Base-by-base conservation (phyloP, 2,329 filamentous ascomycete genomes). In the Monilinia polystroma region DNA sequence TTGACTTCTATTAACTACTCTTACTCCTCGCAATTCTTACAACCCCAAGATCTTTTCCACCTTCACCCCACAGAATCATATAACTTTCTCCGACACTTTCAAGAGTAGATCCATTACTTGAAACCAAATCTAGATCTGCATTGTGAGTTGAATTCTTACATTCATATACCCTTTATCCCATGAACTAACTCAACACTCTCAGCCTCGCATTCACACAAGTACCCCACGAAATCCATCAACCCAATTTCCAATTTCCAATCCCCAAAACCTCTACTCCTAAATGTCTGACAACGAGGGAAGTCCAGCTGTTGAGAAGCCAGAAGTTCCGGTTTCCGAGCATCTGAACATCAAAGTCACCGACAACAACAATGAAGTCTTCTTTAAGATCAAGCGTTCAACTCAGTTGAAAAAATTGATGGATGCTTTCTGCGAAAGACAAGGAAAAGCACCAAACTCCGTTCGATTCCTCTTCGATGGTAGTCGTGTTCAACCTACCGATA, bases 341-440 rank as follows among this genome's bases (percentile, higher is more conserved):
- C 84, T 99, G 6, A 99, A 99, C 81, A 98, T 99, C 82, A 99
- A 99, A 79, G 95, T 99, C 18, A 98, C 95, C 0, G 95, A 99
- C 75, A 97, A 96, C 82, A 97, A 97, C 82, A 99, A 99, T 78
- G 95, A 99, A 78, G 94, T 99, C 75, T 99, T 98, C 80, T 99
- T 99, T 84, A 99, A 99, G 84, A 99, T 99, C 82, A 99, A 99
- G 89, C 87, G 93, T 49, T 93, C 90, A 29, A 99, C 95, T 0
- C 91, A 93, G 78, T 86, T 99, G 1, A 95, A 97, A 81, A 99
- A 99, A 83, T 84, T 99, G 66, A 99, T 99, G 95, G 90, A 92
- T 69, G 95, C 95, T 26, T 99, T 98, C 79, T 99, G 95, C 79
- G 94, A 98, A 73, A 87, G 95, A 32, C 93, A 97, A 78, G 95